phyloP scores from a whole-genome alignment of 768 basidiomycete genomes.

The Serendipita vermifera region DNA sequence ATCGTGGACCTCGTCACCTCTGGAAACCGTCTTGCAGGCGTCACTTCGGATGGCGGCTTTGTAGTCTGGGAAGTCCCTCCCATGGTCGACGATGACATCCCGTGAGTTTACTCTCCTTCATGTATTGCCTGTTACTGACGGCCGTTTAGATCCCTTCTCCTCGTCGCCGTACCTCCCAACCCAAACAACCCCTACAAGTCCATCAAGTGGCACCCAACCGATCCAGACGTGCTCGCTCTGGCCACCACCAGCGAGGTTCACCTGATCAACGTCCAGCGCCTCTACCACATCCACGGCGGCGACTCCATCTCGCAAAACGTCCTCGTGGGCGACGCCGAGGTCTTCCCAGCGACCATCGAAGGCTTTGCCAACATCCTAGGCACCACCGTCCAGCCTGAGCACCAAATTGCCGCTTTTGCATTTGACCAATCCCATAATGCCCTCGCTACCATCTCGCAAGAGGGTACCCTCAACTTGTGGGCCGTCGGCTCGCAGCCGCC shows the following conservation, averaged over 20 bases:
- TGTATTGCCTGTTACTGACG: slow-evolving; percentile 12
- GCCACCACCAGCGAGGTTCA: slow-evolving; percentile 67
- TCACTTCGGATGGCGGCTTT: slow-evolving; percentile 80
- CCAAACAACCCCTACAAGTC: slow-evolving; percentile 53
- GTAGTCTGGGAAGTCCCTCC: slow-evolving; percentile 82
- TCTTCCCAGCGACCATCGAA: slow-evolving; percentile 59
- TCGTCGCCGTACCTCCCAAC: slow-evolving; percentile 54
- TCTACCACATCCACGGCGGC: slow-evolving; percentile 44
- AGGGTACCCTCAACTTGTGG: slow-evolving; percentile 73
- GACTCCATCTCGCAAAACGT: slow-evolving; percentile 58
- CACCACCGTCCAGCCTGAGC: neutral
- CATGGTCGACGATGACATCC: slow-evolving; percentile 72
- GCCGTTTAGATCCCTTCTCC: slow-evolving; percentile 31
- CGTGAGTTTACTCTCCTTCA: slow-evolving; percentile 37
- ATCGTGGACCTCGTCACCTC: slow-evolving; percentile 80
- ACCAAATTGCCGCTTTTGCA: slow-evolving; percentile 75
- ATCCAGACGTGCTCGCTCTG: slow-evolving; percentile 67
- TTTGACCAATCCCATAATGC: slow-evolving; percentile 69
- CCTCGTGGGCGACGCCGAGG: slow-evolving; percentile 51
- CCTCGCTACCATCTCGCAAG: slow-evolving; percentile 68
- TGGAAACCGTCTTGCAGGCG: slow-evolving; percentile 68
- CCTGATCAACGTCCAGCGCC: slow-evolving; percentile 56
- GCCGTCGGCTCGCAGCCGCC: slow-evolving; percentile 64
- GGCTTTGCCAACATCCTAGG: slow-evolving; percentile 20
- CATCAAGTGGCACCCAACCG: slow-evolving; percentile 83